Evolutionary conservation across 306 rosid species (phyloP).

Genomic region (Ammopiptanthus mongolicus): DNA sequence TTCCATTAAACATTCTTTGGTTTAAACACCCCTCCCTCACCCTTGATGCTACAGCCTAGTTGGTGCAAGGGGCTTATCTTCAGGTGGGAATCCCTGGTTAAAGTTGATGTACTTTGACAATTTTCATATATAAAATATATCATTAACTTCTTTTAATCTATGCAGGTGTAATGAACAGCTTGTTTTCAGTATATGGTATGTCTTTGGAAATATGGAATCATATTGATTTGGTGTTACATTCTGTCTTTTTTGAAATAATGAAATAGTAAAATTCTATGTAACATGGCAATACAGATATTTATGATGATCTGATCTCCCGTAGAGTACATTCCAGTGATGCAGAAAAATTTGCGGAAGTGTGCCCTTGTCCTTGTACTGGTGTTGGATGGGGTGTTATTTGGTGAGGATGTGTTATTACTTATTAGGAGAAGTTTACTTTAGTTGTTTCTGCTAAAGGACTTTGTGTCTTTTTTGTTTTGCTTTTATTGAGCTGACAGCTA

Average conservation of each 20-base stretch:
- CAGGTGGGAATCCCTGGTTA: neutral
- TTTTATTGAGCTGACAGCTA: neutral
- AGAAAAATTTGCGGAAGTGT: conserved; percentile 62
- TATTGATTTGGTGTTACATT: neutral
- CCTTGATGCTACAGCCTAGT: neutral
- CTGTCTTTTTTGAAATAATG: neutral
- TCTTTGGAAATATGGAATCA: neutral
- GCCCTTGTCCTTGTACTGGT: conserved; percentile 71
- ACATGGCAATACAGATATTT: conserved; percentile 45
- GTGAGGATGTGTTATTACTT: conserved; percentile 30
- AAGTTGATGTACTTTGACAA: neutral
- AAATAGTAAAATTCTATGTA: neutral
- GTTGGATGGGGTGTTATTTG: conserved; percentile 74
- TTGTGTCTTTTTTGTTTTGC: neutral
- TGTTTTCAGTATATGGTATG: conserved; percentile 67
- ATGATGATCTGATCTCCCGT: conserved; percentile 63
- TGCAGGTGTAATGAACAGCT: conserved; percentile 75
- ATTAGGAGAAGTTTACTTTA: neutral
- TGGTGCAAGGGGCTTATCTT: neutral
- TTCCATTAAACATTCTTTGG: neutral
- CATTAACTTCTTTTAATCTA: neutral
- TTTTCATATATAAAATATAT: neutral
- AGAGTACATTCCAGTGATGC: conserved; percentile 71
- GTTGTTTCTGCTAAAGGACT: neutral
- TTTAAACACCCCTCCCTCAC: neutral